Base-by-base conservation (phyloP, 257 asterid species). In the Verbena officinalis region DNA sequence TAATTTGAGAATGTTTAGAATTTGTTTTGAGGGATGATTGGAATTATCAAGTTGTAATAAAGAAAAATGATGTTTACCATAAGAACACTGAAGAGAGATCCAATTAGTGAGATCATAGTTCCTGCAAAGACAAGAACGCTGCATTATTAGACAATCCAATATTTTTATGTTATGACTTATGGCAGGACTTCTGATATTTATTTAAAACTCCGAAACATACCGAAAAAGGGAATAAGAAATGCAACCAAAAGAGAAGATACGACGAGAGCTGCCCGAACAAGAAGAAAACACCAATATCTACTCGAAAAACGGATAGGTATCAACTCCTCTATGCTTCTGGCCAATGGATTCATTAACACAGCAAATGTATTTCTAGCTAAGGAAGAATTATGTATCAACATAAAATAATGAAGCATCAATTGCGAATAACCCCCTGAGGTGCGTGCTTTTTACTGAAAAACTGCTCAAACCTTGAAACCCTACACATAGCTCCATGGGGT, bases 321-420 rank as follows among this genome's bases (percentile, higher is more conserved):
- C 76, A 93, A 67, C 83, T 93, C 97, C 61, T 87, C 98, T 22
- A 89, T 77, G 74, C 96, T 73, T 83, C 95, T 78, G 21, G 87
- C 96, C 70, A 85, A 39, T 31, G 98, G 97, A 62, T 93, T 93
- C 91, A 93, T 77, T 70, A 88, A 51, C 65, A 93, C 59, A 11
- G 98, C 90, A 79, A 72, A 89, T 66, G 40, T 89, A 71, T 64
- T 69, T 71, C 55, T 58, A 64, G 80, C 74, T 81, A 86, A 83
- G 96, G 91, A 83, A 73, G 10, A 34, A 40, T 11, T 39, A 61
- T n/a, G 0, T 27, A 27, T 17, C 7, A 15, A 16, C 11, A 54
- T 59, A 17, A 34, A 39, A 0, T 36, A 50, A 36, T n/a, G n/a
- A n/a, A n/a, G n/a, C n/a, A n/a, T n/a, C n/a, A n/a, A n/a, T n/a